A percentile compares a stretch with the other conserved stretches of the same genome.
These are phyloP conservation scores for Dionaea muscipula DNA, from an alignment of 179 eudicot genomes.

Conservation along the genomic window DNA sequence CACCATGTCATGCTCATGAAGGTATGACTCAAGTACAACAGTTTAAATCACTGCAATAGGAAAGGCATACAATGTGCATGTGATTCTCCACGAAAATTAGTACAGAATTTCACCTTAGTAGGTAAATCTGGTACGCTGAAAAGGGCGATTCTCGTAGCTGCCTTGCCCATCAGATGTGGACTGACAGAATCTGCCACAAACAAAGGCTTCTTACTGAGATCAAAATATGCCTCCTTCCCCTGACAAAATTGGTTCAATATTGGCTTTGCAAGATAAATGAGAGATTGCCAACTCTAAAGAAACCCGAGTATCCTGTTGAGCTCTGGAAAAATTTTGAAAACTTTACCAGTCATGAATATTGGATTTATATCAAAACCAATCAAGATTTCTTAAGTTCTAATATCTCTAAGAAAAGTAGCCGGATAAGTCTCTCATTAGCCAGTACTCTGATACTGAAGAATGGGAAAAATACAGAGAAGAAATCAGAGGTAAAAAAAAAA, in stretches of 20 bases:
- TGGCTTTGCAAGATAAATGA: conserved; percentile 13
- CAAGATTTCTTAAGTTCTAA: too few species aligned
- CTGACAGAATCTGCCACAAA: conserved; percentile 14
- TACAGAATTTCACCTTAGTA: conserved; percentile 29
- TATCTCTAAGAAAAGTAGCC: too few species aligned
- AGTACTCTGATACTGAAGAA: too few species aligned
- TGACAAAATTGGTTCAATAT: conserved; percentile 26
- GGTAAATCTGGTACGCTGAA: conserved; percentile 34
- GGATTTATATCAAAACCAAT: neutral
- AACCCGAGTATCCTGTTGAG: neutral
- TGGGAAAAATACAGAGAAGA: too few species aligned
- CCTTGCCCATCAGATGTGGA: conserved; percentile 31
- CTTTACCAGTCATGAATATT: neutral
- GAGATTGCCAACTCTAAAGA: neutral
- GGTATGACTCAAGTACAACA: conserved; percentile 9
- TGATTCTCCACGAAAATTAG: neutral
- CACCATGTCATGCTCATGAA: conserved; percentile 27
- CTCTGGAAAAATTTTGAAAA: conserved; percentile 3
- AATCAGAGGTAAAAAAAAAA: too few species aligned
- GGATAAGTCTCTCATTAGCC: too few species aligned
- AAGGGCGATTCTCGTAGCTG: conserved; percentile 57
- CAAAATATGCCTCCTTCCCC: conserved; percentile 30
- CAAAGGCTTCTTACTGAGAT: conserved; percentile 18
- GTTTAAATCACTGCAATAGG: conserved; percentile 9
- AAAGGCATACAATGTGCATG: neutral